These are phyloP conservation scores for Rossbeevera mucosa DNA, from an alignment of 768 basidiomycete genomes.

Conservation along the genomic window DNA sequence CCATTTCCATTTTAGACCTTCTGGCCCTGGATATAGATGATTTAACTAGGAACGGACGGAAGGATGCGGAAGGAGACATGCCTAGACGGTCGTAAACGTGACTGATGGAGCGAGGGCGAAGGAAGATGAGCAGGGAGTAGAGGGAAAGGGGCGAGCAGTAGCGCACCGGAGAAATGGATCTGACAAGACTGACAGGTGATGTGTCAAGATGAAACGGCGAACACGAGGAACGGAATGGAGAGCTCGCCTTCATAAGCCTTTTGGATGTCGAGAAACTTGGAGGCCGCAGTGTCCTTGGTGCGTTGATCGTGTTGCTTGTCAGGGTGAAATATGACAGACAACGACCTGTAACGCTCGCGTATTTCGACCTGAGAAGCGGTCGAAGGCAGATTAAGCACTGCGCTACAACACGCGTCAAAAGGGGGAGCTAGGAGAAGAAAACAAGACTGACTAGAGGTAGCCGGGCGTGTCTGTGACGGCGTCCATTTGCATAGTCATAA, in stretches of 20 bases:
- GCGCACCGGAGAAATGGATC: slow-evolving; percentile 66
- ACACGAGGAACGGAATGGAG: background rate
- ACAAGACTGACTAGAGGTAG: slow-evolving; percentile 28
- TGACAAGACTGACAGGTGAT: slow-evolving; percentile 48
- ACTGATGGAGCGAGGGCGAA: slow-evolving; percentile 32
- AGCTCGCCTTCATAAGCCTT: slow-evolving; percentile 74
- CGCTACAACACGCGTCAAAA: slow-evolving; percentile 24
- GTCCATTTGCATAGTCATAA: background rate
- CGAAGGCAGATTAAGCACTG: slow-evolving; percentile 66
- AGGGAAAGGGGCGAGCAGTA: slow-evolving; percentile 1
- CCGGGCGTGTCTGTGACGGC: slow-evolving; percentile 12
- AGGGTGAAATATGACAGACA: slow-evolving; percentile 81
- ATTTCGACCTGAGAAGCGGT: slow-evolving; percentile 66
- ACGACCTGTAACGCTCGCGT: slow-evolving; percentile 62
- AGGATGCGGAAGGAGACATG: slow-evolving; percentile 22
- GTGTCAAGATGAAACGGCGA: background rate
- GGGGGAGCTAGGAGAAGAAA: background rate
- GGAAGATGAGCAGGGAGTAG: slow-evolving; percentile 4
- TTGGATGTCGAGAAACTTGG: slow-evolving; percentile 70
- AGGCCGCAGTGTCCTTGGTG: slow-evolving; percentile 54
- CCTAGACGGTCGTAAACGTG: slow-evolving; percentile 76
- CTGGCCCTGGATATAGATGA: slow-evolving; percentile 24
- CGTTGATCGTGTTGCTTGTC: slow-evolving; percentile 69
- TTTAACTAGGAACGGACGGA: slow-evolving; percentile 5
- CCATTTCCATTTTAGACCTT: slow-evolving; percentile 42